These are phyloP conservation scores for Epichloe coenophiala DNA, from an alignment of 2,329 filamentous ascomycete genomes.

Conservation along the genomic window DNA sequence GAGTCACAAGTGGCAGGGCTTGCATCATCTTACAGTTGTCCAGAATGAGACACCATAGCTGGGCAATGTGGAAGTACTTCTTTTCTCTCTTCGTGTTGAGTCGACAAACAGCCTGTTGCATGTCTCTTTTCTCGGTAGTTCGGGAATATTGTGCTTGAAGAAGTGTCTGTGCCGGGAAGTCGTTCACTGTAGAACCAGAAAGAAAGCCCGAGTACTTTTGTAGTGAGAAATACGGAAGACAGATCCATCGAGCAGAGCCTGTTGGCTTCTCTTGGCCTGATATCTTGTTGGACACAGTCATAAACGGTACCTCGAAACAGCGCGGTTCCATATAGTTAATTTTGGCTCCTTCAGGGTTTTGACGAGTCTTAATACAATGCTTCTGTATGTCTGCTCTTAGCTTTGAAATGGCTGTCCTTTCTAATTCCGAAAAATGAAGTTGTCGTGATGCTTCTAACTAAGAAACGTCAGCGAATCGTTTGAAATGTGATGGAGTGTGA, in stretches of 20 bases:
- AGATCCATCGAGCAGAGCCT: slow-evolving; percentile 25
- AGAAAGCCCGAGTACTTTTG: slow-evolving; percentile 28
- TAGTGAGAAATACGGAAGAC: slow-evolving; percentile 33
- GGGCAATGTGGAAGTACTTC: slow-evolving; percentile 33
- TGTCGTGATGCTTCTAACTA: slow-evolving; percentile 23
- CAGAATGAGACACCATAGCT: slow-evolving; percentile 33
- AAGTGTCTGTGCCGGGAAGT: slow-evolving; percentile 29
- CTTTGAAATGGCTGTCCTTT: slow-evolving; percentile 21
- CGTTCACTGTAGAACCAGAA: slow-evolving; percentile 15
- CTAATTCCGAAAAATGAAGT: slow-evolving; percentile 18
- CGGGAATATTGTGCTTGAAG: slow-evolving; percentile 30
- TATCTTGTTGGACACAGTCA: slow-evolving; percentile 9
- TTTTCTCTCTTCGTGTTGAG: slow-evolving; percentile 19
- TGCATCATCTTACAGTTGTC: slow-evolving; percentile 23
- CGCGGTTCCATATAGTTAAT: slow-evolving; percentile 29
- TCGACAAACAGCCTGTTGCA: slow-evolving; percentile 32
- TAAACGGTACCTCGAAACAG: slow-evolving; percentile 23
- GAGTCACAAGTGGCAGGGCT: too few species aligned
- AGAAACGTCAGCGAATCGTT: slow-evolving; percentile 2
- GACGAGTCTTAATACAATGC: slow-evolving; percentile 21
- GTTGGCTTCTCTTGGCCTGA: slow-evolving; percentile 4
- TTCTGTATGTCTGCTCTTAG: slow-evolving; percentile 26
- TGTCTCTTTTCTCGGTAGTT: slow-evolving; percentile 25
- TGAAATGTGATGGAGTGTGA: not conserved
- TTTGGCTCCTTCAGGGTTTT: slow-evolving; percentile 23